Percentiles rank a stretch among this genome's conserved stretches.
Evolutionary conservation across 179 eudicot species (phyloP).

Genomic region (Gypsophila paniculata): DNA sequence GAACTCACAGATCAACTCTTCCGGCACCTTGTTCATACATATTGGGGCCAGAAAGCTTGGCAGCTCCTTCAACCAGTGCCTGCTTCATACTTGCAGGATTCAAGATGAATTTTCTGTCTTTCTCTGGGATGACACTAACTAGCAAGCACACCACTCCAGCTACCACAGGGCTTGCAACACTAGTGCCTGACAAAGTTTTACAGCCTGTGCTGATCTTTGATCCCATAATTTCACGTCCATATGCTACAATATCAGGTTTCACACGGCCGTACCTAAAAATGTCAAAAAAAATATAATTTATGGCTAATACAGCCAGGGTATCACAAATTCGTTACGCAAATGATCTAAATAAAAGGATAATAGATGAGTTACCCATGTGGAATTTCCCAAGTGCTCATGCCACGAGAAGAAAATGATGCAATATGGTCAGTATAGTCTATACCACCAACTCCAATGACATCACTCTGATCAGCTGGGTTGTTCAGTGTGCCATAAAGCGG

Average conservation of each 20-base stretch:
- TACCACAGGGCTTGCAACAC: conserved; percentile 98
- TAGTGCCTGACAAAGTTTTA: conserved; percentile 95
- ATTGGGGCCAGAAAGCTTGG: conserved; percentile 91
- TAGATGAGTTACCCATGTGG: conserved; percentile 77
- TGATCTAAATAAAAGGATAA: background rate
- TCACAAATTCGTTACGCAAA: background rate
- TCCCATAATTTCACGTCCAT: conserved; percentile 96
- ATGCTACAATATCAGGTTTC: conserved; percentile 96
- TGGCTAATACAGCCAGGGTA: too few species aligned
- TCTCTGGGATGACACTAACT: conserved; percentile 82
- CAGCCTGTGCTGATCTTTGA: conserved; percentile 97
- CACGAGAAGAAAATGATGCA: conserved; percentile 98
- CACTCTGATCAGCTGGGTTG: conserved; percentile 99
- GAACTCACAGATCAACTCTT: conserved; percentile 91
- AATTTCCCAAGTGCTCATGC: conserved; percentile 99
- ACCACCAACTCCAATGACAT: conserved; percentile 98
- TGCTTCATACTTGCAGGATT: conserved; percentile 99
- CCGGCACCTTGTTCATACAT: conserved; percentile 99
- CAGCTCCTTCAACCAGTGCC: conserved; percentile 95
- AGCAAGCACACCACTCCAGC: conserved; percentile 98
- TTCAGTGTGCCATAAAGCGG: conserved; percentile 95
- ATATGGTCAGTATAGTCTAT: conserved; percentile 93
- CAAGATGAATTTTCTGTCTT: conserved; percentile 53
- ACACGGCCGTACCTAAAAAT: conserved; percentile 84
- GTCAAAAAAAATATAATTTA: background rate